Base-by-base conservation (phyloP, 306 rosid species). In the Prunus salicina region DNA sequence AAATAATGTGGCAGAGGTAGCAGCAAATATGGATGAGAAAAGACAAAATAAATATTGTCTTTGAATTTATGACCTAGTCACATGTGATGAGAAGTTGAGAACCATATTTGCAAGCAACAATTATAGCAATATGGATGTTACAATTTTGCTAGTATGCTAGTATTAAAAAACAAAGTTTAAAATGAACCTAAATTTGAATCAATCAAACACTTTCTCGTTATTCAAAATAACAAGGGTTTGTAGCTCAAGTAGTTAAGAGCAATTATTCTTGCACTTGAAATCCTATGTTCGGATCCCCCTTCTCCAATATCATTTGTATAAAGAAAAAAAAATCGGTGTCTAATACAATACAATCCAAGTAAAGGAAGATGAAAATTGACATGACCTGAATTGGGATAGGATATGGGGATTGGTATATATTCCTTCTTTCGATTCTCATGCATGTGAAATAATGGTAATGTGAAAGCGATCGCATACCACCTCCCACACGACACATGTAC, bases 401-500 rank as follows among this genome's bases (percentile, higher is more conserved):
- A 47, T 20, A 22, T 22, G 4, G 14, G 25, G 8, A 14, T 64
- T 38, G 8, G 22, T 22, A 58, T 24, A 55, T 32, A 3, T 19
- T 5, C 16, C n/a, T 57, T 67, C 24, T 41, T n/a, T 24, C 20
- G 66, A 51, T 62, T 45, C 22, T 46, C 38, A 55, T 45, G 46
- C 91, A 86, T 85, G 89, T 86, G 88, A 88, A 49, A 30, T 50
- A 27, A 16, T 11, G 19, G 69, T 24, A 66, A 66, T 19, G 69
- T 81, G 96, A 83, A 74, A 84, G 75, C 51, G 83, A 86, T 63
- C 71, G 28, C 47, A 66, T 70, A 57, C 64, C 52, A 64, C 13
- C 55, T 85, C 82, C 78, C 91, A 87, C 81, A 90, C 82, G 91
- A 25, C 51, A 10, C 7, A 12, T 20, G 71, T 27, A 19, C 69